Evolutionary conservation across 257 asterid species (phyloP), one percentile per base, ranked within the genome.

Genomic region (Capsicum rhomboideum): DNA sequence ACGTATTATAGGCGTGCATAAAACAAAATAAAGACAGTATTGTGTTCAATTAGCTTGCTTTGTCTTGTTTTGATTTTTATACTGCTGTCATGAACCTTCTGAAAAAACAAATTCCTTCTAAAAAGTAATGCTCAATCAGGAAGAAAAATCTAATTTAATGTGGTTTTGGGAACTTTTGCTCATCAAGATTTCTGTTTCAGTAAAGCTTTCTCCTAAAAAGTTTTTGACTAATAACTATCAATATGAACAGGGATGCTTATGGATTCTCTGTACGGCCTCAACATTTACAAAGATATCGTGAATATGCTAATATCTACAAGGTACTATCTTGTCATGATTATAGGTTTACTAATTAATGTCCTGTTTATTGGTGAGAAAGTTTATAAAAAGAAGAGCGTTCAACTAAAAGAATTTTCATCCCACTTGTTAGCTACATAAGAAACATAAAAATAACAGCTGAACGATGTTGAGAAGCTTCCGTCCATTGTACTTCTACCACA

Each of bases 251-350:
- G 92, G 99, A 95, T 87, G 95, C 98, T 49, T 95, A 95, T 82
- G 99, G 98, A 77, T 95, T 95, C 90, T 93, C 97, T 80, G 98
- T 95, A 81, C 92, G 99, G 85, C 98, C 99, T 84, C 99, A 95
- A 86, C 99, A 95, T 86, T 82, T 93, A 42, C 97, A 95, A 71
- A 91, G 99, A 93, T 95, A 92, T 87, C 93, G 90, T 21, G 97
- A 94, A 89, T 95, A 95, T 86, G 96, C 98, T 49, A 94, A 88
- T 87, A 95, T 95, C 79, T 94, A 94, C 92, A 90, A 95, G 98
- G 99, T 95, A 85, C 34, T 68, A 78, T 50, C 49, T 66, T 52
- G 28, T 50, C 64, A 50, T 52, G 46, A 9, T 50, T 9, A 52
- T 44, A 50, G 46, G 82, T 52, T 50, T 77, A 28, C 49, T 50